Evolutionary conservation across 768 basidiomycete genomes (phyloP).

Genomic region (Tricholoma furcatifolium): DNA sequence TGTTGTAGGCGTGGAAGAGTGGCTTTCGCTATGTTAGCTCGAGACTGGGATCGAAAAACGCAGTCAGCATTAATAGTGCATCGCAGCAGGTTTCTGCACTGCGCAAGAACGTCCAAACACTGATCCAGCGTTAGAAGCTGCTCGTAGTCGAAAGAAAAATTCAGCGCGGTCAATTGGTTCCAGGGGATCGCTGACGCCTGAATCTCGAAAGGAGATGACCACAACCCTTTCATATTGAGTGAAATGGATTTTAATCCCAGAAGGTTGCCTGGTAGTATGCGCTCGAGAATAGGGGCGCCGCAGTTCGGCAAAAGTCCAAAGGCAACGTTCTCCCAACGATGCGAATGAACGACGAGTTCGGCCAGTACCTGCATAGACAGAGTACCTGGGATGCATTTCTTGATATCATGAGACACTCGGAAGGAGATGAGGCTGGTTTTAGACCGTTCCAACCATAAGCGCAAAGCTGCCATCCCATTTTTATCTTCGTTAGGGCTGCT

Average conservation of each 20-base stretch:
- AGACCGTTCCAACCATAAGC: slow-evolving; percentile 38
- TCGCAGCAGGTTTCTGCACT: slow-evolving; percentile 26
- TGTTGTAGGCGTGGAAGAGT: slow-evolving; percentile 29
- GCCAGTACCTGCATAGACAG: slow-evolving; percentile 27
- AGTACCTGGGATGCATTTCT: slow-evolving; percentile 15
- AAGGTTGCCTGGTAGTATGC: slow-evolving; percentile 20
- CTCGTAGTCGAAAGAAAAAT: slow-evolving; percentile 34
- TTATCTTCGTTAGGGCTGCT: slow-evolving; percentile 10
- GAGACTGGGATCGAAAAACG: slow-evolving; percentile 16
- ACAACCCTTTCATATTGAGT: slow-evolving; percentile 27
- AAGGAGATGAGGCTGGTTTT: slow-evolving; percentile 30
- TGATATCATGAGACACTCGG: slow-evolving; percentile 25
- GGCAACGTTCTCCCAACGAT: slow-evolving; percentile 36
- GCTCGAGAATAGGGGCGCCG: slow-evolving; percentile 24
- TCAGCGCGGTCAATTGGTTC: slow-evolving; percentile 35
- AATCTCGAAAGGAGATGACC: slow-evolving; percentile 24
- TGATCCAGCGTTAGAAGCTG: slow-evolving; percentile 34
- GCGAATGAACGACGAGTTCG: slow-evolving; percentile 29
- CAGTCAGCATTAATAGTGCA: slow-evolving; percentile 35
- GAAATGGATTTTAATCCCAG: slow-evolving; percentile 31
- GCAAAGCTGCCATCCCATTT: slow-evolving; percentile 23
- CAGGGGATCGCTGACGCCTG: slow-evolving; percentile 32
- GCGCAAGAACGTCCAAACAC: slow-evolving; percentile 31
- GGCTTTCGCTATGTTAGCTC: slow-evolving; percentile 10
- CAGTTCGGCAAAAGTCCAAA: slow-evolving; percentile 32